Evolutionary conservation across 1,139 yeast species (phyloP).

Genomic region (Geotrichum carabidarum): DNA sequence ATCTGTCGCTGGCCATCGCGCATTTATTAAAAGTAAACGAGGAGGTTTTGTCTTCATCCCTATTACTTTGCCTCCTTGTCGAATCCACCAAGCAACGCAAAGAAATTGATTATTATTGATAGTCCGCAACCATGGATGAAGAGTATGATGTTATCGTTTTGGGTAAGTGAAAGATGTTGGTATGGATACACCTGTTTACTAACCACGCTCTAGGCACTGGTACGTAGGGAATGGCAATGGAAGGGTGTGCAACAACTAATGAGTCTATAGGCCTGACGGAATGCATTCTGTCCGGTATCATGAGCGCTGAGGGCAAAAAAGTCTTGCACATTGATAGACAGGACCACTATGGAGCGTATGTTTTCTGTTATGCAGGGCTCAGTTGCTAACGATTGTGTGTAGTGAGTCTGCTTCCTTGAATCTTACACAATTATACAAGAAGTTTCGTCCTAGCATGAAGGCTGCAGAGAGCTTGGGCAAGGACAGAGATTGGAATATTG

Average conservation of each 20-base stretch:
- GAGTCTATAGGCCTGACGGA: constrained; percentile 68
- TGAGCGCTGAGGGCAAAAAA: constrained; percentile 94
- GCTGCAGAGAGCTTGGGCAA: constrained; percentile 75
- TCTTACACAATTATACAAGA: constrained; percentile 46
- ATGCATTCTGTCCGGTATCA: constrained; percentile 87
- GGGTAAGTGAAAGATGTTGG: constrained; percentile 40
- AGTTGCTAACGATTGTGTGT: not conserved
- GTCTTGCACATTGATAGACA: constrained; percentile 95
- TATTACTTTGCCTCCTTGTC: not conserved
- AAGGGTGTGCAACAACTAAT: not conserved
- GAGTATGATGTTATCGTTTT: constrained; percentile 87
- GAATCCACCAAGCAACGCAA: not conserved
- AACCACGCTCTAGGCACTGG: constrained; percentile 26
- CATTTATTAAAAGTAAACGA: no score
- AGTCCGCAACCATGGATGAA: constrained; percentile 64
- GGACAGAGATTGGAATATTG: constrained; percentile 97
- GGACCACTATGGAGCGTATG: constrained; percentile 81
- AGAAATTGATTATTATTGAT: not conserved
- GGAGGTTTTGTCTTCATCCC: not conserved
- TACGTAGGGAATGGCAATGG: constrained; percentile 10
- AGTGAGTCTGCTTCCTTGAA: constrained; percentile 62
- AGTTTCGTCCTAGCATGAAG: constrained; percentile 46
- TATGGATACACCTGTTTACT: not conserved
- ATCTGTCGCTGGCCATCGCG: no score
- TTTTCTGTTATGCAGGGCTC: not conserved